Base-by-base conservation (phyloP, 2,329 filamentous ascomycete species). In the Ustulina deusta region DNA sequence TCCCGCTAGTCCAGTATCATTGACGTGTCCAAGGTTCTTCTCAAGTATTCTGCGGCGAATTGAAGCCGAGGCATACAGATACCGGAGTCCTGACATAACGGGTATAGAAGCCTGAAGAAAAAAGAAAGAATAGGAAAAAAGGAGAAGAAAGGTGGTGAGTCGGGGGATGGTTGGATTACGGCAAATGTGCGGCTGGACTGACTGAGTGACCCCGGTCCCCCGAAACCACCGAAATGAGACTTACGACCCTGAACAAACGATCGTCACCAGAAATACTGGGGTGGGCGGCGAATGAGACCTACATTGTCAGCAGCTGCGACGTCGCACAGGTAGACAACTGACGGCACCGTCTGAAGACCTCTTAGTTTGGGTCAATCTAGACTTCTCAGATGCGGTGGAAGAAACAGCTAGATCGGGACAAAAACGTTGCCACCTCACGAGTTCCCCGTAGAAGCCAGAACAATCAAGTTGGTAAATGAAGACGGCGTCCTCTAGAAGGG, bases 191-290 rank as follows among this genome's bases (percentile, higher is more conserved):
- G 71, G 69, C 72, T 68, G 69, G 68, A 64, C 54, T 54, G 42
- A 65, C 49, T 61, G 56, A 66, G 40, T 40, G 51, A 65, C 52
- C 72, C 65, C 66, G 68, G 70, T 63, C 72, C 68, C 68, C 74
- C 74, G 74, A 76, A 75, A 73, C 74, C 70, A 72, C 73, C 74
- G 75, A 77, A 74, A 76, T 77, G 74, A 77, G 73, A 75, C 73
- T 68, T 74, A 66, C 64, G 68, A 74, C 69, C 68, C 69, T 73
- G 70, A 70, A 72, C 68, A 69, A 64, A 71, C 60, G 75, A 77
- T 75, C 74, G 67, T 69, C 71, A 65, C 71, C 67, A 69, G 69
- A 70, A 61, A 65, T 60, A 66, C 20, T 59, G 58, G 42, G 29
- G 42, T 55, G 42, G 40, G 61, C 38, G 36, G 61, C 58, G 48